These are phyloP conservation scores for Solanum lycopersicoides DNA, from an alignment of 257 asterid species.

Conservation along the genomic window DNA sequence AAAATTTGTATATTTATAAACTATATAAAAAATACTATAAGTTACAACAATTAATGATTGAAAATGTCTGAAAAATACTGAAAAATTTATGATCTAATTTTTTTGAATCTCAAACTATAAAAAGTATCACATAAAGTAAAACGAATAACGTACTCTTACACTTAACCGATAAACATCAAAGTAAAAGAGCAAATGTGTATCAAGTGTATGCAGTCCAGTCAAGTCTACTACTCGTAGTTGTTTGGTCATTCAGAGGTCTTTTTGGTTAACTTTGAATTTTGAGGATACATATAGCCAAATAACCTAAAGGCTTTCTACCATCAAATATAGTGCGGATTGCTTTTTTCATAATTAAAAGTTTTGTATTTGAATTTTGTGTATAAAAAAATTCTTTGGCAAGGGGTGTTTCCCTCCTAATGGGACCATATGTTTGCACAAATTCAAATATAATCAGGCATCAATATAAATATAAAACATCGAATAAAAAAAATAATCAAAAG, in stretches of 20 bases:
- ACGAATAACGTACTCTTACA: no score
- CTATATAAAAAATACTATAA: no score
- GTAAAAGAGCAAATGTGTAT: not conserved
- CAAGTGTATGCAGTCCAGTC: not conserved
- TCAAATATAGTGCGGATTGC: no score
- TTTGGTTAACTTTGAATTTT: not conserved
- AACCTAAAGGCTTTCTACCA: no score
- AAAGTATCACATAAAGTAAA: no score
- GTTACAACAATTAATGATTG: fast-evolving
- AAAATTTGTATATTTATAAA: no score
- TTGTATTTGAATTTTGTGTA: no score
- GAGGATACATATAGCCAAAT: not conserved
- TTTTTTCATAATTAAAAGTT: no score
- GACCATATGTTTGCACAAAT: fast-evolving
- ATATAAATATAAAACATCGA: fast-evolving
- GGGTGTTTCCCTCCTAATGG: no score
- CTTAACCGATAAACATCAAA: not conserved
- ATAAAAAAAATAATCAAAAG: no score
- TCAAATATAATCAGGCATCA: fast-evolving
- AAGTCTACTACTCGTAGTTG: not conserved
- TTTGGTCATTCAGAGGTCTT: not conserved
- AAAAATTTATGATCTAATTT: fast-evolving
- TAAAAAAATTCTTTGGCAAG: no score
- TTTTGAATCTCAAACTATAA: no score
- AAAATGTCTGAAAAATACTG: fast-evolving